Evolutionary conservation across 805 yeast genomes (phyloP).

Genomic region (Pichia insulana): DNA sequence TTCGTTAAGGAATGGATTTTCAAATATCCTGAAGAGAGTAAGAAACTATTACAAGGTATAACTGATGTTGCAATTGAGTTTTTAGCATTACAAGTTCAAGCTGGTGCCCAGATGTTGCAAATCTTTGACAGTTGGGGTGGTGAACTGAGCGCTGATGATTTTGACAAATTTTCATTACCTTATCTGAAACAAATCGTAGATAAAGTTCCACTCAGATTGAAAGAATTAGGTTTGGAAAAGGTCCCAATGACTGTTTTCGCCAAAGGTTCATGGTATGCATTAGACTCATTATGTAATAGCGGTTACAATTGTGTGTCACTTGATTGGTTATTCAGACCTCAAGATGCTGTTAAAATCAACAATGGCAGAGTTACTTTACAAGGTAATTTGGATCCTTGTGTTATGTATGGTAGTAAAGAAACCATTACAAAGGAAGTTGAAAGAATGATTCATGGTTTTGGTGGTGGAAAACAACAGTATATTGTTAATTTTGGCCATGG

Average conservation of each 20-base stretch:
- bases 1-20: slow-evolving; percentile 90
- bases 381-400: slow-evolving; percentile 95
- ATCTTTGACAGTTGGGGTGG: slow-evolving; percentile 98
- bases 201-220: slow-evolving; percentile 58
- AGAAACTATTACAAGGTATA: slow-evolving; percentile 60
- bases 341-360: slow-evolving; percentile 68
- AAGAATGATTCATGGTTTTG: slow-evolving; percentile 82
- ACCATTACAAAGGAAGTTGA: slow-evolving; percentile 72
- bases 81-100: slow-evolving; percentile 86
- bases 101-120: slow-evolving; percentile 97
- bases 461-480: slow-evolving; percentile 88
- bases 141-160: slow-evolving; percentile 85
- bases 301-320: slow-evolving; percentile 86
- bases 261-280: slow-evolving; percentile 96
- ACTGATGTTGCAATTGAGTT: slow-evolving; percentile 89
- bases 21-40: slow-evolving; percentile 64
- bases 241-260: slow-evolving; percentile 89
- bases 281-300: slow-evolving; percentile 70
- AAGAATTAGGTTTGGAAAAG: slow-evolving; percentile 63
- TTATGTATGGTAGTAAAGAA: slow-evolving; percentile 83
- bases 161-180: slow-evolving; percentile 81
- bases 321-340: slow-evolving; percentile 87
- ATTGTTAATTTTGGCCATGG: slow-evolving; percentile 97
- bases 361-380: slow-evolving; percentile 77
- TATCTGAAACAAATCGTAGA: slow-evolving; percentile 69